phyloP scores from a whole-genome alignment of 225 moss, liverwort and hornwort genomes.

The Sphagnum tenellum region DNA sequence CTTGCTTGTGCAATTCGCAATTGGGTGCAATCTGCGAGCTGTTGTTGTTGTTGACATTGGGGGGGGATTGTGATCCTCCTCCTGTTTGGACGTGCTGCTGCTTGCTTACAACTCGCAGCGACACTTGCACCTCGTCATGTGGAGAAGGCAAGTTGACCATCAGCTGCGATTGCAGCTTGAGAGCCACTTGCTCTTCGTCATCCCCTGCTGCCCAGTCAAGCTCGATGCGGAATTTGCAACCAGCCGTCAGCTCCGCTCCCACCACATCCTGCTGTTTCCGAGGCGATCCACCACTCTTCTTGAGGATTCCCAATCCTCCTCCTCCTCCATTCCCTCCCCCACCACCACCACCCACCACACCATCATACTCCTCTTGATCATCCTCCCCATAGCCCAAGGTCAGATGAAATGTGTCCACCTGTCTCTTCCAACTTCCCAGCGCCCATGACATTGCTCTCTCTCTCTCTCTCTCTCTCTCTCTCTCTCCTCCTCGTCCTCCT shows the following conservation, averaged over 20 bases:
- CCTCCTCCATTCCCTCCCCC: no score
- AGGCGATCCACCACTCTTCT: conserved; percentile 23
- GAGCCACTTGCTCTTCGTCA: conserved; percentile 96
- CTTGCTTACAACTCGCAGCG: conserved; percentile 23
- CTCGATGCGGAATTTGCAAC: conserved; percentile 76
- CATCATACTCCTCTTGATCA: conserved; percentile 17
- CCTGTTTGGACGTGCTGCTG: no score
- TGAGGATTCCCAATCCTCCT: conserved; percentile 12
- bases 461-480: background rate
- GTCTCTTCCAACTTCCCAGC: conserved; percentile 87
- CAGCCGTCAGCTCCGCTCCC: conserved; percentile 65
- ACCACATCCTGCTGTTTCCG: conserved; percentile 46
- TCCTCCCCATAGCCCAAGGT: conserved; percentile 79
- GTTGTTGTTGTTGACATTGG: no score
- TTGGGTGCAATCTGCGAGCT: no score
- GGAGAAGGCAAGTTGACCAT: conserved; percentile 93
- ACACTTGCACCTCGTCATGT: conserved; percentile 73
- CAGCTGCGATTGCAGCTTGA: conserved; percentile 96
- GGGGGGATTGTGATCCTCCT: no score
- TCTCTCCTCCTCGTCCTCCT: no score
- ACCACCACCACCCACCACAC: background rate
- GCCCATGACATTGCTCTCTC: conserved; percentile 69
- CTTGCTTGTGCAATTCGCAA: no score
- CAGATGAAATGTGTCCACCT: conserved; percentile 88
- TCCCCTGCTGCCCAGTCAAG: conserved; percentile 95